These are phyloP conservation scores for Ophiocordyceps polyrhachis-furcata DNA, from an alignment of 2,329 filamentous ascomycete genomes.

Conservation along the genomic window DNA sequence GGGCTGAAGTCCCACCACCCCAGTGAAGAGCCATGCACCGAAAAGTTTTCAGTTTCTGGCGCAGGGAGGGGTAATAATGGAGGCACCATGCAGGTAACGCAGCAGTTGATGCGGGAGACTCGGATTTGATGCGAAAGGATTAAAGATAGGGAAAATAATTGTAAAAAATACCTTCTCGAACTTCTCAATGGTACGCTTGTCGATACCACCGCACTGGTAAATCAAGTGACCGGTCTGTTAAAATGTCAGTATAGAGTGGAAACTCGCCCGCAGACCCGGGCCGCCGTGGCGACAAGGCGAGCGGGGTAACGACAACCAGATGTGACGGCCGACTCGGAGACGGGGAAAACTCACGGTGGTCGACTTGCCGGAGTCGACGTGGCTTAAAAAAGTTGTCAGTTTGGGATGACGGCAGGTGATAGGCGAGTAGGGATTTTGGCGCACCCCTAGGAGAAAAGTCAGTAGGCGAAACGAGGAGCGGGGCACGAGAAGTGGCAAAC, in stretches of 20 bases:
- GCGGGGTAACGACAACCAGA: conserved; percentile 3
- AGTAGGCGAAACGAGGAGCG: conserved; percentile 2
- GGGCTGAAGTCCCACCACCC: conserved; percentile 1
- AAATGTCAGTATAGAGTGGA: conserved; percentile 7
- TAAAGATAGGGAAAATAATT: not conserved
- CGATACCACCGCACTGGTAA: conserved; percentile 99
- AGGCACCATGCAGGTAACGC: not conserved
- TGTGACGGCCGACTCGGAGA: conserved; percentile 3
- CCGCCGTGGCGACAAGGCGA: conserved; percentile 2
- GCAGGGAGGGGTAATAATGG: conserved; percentile 1
- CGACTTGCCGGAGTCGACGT: conserved; percentile 99
- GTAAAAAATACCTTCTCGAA: conserved; percentile 84
- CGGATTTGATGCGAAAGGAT: not conserved
- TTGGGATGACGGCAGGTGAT: conserved; percentile 13
- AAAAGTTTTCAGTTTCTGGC: not conserved
- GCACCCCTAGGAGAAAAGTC: conserved; percentile 10
- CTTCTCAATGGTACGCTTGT: conserved; percentile 99
- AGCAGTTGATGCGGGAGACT: not conserved
- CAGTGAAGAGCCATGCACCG: not conserved
- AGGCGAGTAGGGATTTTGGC: conserved; percentile 2
- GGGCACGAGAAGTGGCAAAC: conserved; percentile 6
- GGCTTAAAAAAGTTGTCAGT: conserved; percentile 28
- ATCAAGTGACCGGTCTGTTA: conserved; percentile 68
- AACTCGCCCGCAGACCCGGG: not conserved
- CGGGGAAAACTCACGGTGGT: conserved; percentile 56